Evolutionary conservation across 2,329 filamentous ascomycete genomes (phyloP).

Genomic region (Neonectria magnoliae): DNA sequence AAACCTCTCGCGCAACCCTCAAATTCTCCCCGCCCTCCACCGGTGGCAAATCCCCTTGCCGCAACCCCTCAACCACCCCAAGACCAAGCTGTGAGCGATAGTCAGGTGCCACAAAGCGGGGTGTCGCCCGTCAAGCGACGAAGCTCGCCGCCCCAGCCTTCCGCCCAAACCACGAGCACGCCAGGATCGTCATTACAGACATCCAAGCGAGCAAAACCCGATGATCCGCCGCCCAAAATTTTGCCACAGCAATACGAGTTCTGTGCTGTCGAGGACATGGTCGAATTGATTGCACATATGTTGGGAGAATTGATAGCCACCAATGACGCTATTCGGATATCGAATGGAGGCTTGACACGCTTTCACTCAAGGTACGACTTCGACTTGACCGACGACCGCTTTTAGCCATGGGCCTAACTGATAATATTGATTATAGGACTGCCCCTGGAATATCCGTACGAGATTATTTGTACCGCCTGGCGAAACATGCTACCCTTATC

Average conservation of each 20-base stretch:
- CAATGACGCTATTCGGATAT: constrained; percentile 84
- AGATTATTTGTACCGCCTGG: constrained; percentile 92
- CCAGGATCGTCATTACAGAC: constrained; percentile 43
- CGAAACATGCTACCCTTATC: constrained; percentile 91
- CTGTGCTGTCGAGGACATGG: constrained; percentile 85
- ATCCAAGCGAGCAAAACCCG: constrained; percentile 65
- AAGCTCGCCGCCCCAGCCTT: constrained; percentile 40
- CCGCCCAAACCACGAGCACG: constrained; percentile 43
- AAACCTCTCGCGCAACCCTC: constrained; percentile 32
- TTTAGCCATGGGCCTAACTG: constrained; percentile 30
- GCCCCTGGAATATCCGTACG: constrained; percentile 91
- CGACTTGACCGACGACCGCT: constrained; percentile 28
- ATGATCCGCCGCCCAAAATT: constrained; percentile 62
- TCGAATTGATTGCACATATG: constrained; percentile 93
- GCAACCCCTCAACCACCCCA: constrained; percentile 30
- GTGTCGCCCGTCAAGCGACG: constrained; percentile 50
- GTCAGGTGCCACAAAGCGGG: constrained; percentile 31
- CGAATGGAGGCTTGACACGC: constrained; percentile 84
- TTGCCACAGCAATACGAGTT: constrained; percentile 82
- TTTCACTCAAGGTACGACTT: constrained; percentile 87
- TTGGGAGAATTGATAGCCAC: constrained; percentile 92
- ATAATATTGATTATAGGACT: constrained; percentile 53
- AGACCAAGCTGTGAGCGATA: constrained; percentile 26
- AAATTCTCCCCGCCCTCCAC: constrained; percentile 34
- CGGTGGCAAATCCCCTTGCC: constrained; percentile 25